phyloP scores from a whole-genome alignment of 129 eudicot genomes.

The Gnaphalium uliginosum region DNA sequence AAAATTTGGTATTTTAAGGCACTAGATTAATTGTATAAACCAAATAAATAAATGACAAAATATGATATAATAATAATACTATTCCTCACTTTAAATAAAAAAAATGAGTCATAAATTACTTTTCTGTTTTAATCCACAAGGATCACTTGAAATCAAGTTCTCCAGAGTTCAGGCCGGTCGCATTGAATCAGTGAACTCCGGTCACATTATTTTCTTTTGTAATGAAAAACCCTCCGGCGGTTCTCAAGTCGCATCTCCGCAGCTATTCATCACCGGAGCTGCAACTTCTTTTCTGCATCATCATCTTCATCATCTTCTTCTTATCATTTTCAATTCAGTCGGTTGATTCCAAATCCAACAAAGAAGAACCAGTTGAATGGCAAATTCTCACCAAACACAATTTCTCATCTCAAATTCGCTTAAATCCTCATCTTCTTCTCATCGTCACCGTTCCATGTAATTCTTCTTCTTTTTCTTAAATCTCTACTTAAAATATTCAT shows the following conservation, averaged over 20 bases:
- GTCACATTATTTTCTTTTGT: not conserved
- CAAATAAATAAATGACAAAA: too few relatives aligned
- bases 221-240: not conserved
- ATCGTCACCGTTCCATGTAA: constrained; percentile 88
- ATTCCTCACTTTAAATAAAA: too few relatives aligned
- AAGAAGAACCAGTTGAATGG: constrained; percentile 46
- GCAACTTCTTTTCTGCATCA: not conserved
- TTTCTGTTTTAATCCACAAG: too few relatives aligned
- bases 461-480: not conserved
- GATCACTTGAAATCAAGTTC: not conserved
- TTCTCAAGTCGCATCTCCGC: constrained; percentile 5
- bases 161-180: not conserved
- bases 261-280: constrained; percentile 29
- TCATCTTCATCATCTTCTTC: constrained; percentile 23
- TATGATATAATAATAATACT: too few relatives aligned
- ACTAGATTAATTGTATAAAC: too few relatives aligned
- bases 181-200: not conserved
- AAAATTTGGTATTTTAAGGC: too few relatives aligned
- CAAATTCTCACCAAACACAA: constrained; percentile 66
- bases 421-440: constrained; percentile 66
- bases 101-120: too few relatives aligned
- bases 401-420: constrained; percentile 76
- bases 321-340: constrained; percentile 29
- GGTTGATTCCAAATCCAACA: constrained; percentile 27
- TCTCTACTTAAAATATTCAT: not conserved